Conservation (phyloP, 345 rosid genomes). For the Gossypium australe region DNA sequence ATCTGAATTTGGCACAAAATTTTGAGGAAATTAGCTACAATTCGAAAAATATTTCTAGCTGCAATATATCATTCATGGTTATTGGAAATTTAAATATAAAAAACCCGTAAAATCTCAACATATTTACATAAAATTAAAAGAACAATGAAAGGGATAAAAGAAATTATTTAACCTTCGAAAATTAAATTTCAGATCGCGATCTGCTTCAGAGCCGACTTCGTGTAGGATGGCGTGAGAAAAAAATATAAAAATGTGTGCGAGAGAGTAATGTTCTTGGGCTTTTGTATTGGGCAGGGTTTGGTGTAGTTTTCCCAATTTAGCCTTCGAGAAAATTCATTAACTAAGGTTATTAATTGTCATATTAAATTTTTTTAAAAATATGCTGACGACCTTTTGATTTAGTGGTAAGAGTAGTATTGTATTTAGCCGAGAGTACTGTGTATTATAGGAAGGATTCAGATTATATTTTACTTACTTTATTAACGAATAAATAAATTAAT, state of each 20-base stretch:
- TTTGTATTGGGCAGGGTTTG: not conserved
- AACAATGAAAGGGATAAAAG: not conserved
- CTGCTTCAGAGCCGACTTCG: constrained; percentile 3
- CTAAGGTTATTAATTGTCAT: too few relatives aligned
- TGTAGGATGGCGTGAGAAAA: not conserved
- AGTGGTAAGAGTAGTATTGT: too few relatives aligned
- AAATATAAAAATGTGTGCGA: not conserved
- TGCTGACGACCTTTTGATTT: too few relatives aligned
- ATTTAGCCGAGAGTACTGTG: fast-evolving
- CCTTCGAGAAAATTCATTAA: too few relatives aligned
- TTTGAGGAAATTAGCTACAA: not conserved
- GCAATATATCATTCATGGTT: not conserved
- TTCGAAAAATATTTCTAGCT: not conserved
- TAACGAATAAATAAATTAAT: too few relatives aligned
- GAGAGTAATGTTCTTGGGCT: not conserved
- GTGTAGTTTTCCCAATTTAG: not conserved
- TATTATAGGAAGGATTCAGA: too few relatives aligned
- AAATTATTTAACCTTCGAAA: not conserved
- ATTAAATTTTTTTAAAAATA: too few relatives aligned
- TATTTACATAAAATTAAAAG: not conserved
- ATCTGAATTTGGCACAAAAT: not conserved
- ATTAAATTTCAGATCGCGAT: constrained; percentile 12
- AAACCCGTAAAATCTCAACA: not conserved
- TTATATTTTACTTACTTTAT: fast-evolving
- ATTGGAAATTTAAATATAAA: not conserved